Evolutionary conservation across 305 asterid genomes (phyloP).

Genomic region (Fraxinus sp.): DNA sequence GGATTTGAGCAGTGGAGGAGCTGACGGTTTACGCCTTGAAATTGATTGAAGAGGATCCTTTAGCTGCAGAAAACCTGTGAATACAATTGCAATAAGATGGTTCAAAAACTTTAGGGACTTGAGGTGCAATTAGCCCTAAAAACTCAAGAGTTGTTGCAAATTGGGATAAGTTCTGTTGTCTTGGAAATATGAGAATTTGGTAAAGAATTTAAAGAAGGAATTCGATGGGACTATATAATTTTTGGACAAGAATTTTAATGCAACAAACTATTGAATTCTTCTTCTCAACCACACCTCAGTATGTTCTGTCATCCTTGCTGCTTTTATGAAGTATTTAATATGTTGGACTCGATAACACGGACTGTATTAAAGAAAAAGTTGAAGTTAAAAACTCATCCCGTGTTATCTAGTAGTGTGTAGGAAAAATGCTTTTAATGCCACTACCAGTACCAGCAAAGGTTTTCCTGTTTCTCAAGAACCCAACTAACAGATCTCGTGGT

Average conservation of each 20-base stretch:
- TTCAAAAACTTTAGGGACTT: background rate
- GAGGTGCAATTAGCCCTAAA: background rate
- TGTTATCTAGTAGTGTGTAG: background rate
- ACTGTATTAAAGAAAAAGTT: background rate
- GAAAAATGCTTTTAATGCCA: constrained; percentile 20
- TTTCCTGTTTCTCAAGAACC: constrained; percentile 23
- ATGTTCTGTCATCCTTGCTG: background rate
- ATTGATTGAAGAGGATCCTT: constrained; percentile 74
- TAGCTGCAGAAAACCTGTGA: constrained; percentile 78
- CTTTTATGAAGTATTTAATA: background rate
- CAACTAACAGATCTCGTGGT: constrained; percentile 26
- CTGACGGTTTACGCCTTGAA: constrained; percentile 45
- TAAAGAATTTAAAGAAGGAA: constrained; percentile 5
- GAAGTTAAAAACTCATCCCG: background rate
- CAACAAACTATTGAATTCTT: constrained; percentile 15
- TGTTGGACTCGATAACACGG: background rate
- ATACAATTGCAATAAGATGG: background rate
- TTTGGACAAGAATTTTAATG: constrained; percentile 15
- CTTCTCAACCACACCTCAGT: constrained; percentile 10
- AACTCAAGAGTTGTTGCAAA: background rate
- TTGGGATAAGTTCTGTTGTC: background rate
- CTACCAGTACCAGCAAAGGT: constrained; percentile 14
- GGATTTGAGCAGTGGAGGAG: constrained; percentile 54
- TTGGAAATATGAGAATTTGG: background rate
- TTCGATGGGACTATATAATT: background rate